Percentiles rank a stretch among this genome's conserved stretches.
These are phyloP conservation scores for Aspergillus cristatus DNA, from an alignment of 495 filamentous ascomycete genomes.

Conservation along the genomic window DNA sequence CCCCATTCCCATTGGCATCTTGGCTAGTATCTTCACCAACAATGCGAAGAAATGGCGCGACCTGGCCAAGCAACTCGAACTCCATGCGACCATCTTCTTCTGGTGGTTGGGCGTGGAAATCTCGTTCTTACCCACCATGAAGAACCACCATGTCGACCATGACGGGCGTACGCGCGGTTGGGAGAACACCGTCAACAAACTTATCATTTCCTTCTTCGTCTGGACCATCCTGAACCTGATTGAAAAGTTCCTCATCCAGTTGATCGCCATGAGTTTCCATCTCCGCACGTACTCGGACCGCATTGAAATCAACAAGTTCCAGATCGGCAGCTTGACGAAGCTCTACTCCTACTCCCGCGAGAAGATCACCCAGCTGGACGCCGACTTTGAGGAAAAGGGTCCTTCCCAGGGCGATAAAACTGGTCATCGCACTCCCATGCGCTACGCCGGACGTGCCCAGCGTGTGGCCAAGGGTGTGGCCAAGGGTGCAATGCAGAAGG, in stretches of 20 bases:
- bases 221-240: slow-evolving; percentile 70
- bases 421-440: slow-evolving; percentile 65
- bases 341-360: slow-evolving; percentile 74
- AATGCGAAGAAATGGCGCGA: slow-evolving; percentile 92
- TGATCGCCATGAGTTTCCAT: slow-evolving; percentile 92
- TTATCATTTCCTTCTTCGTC: slow-evolving; percentile 77
- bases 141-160: slow-evolving; percentile 61
- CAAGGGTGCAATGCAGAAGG: slow-evolving; percentile 61
- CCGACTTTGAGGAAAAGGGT: slow-evolving; percentile 53
- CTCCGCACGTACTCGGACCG: slow-evolving; percentile 82
- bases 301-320: slow-evolving; percentile 88
- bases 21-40: slow-evolving; percentile 73
- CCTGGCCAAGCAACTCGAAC: slow-evolving; percentile 75
- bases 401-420: slow-evolving; percentile 21
- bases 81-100: slow-evolving; percentile 80
- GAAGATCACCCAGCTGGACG: slow-evolving; percentile 63
- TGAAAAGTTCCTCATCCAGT: slow-evolving; percentile 90
- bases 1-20: slow-evolving; percentile 53
- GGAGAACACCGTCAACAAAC: slow-evolving; percentile 75
- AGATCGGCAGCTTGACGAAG: slow-evolving; percentile 70
- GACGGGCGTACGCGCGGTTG: slow-evolving; percentile 47
- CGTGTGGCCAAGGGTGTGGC: slow-evolving; percentile 66
- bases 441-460: slow-evolving; percentile 53
- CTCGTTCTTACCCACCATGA: slow-evolving; percentile 50
- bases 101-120: slow-evolving; percentile 83